Evolutionary conservation across 179 eudicot genomes (phyloP), one percentile per base, ranked within the genome.

Genomic region (Beta lomatogona): DNA sequence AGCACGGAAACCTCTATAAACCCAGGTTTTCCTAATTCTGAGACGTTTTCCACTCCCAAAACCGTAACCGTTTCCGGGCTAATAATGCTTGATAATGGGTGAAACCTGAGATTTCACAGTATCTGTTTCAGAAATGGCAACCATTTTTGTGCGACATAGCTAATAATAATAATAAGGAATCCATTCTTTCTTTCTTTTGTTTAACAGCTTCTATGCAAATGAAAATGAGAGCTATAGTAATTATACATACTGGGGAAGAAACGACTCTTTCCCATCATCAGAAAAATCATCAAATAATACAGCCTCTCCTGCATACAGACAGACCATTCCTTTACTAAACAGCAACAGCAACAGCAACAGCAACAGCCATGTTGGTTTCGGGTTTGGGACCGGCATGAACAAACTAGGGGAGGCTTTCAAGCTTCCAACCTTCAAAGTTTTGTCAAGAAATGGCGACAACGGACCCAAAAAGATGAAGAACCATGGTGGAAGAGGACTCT

Each of bases 401-500:
- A 79, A 79, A 78, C 31, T 84, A 36, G 84, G 87, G 54, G 87
- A 82, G 31, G 79, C 82, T 55, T 71, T 88, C 63, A 86, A 78
- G 82, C 28, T 86, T 0, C 88, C 87, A 16, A 52, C 79, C 5
- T 84, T 87, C 50, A 87, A 75, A 70, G 86, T 84, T 22, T 84
- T 81, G 68, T 82, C 91, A 0, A 77, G 82, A 55, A 80, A 77
- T 16, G 74, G 65, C 14, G 67, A 18, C 1, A 50, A 19, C 28
- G 66, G 63, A 18, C 9, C 16, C 18, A 15, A 16, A n/a, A 54
- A 36, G 48, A 18, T 13, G 66, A 36, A 28, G 82, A 67, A 58
- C 84, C 89, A 0, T 81, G 90, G 87, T 86, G 87, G 87, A 89
- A 82, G 11, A 87, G 81, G 77, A 84, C 88, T 9, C 86, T 91